These are phyloP conservation scores for Acmispon strigosus DNA, from an alignment of 306 rosid genomes.

Conservation along the genomic window DNA sequence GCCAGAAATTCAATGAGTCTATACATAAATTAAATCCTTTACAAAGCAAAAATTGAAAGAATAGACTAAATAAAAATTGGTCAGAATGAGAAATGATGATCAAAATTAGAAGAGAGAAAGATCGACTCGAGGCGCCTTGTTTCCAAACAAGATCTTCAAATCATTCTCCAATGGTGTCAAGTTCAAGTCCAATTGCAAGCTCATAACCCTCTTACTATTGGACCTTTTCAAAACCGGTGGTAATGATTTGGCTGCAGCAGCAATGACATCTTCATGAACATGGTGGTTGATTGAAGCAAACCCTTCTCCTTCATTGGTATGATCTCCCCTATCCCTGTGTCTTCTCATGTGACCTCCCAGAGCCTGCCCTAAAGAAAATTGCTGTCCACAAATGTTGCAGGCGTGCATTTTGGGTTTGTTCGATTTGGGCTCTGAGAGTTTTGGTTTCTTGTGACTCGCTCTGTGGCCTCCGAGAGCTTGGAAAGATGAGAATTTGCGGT, in stretches of 20 bases:
- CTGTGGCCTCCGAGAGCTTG: conserved; percentile 43
- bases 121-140: conserved; percentile 52
- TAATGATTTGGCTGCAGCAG: neutral
- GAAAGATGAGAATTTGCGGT: conserved; percentile 40
- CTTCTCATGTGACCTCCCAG: conserved; percentile 89
- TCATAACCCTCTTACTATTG: conserved; percentile 37
- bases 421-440: neutral
- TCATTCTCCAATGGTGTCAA: conserved; percentile 85
- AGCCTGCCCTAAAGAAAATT: conserved; percentile 70
- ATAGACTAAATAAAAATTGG: neutral
- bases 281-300: conserved; percentile 11
- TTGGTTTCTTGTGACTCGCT: conserved; percentile 37
- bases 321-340: conserved; percentile 36
- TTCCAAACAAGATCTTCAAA: conserved; percentile 63
- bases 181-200: conserved; percentile 68
- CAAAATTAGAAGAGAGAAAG: conserved; percentile 17
- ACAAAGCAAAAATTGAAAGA: conserved; percentile 7
- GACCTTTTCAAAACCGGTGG: conserved; percentile 53
- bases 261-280: neutral
- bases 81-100: neutral
- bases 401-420: conserved; percentile 30
- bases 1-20: neutral
- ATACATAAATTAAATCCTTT: neutral
- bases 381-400: conserved; percentile 60
- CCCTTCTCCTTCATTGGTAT: neutral